Base-by-base conservation (phyloP, 345 rosid species). In the Populus davidiana region DNA sequence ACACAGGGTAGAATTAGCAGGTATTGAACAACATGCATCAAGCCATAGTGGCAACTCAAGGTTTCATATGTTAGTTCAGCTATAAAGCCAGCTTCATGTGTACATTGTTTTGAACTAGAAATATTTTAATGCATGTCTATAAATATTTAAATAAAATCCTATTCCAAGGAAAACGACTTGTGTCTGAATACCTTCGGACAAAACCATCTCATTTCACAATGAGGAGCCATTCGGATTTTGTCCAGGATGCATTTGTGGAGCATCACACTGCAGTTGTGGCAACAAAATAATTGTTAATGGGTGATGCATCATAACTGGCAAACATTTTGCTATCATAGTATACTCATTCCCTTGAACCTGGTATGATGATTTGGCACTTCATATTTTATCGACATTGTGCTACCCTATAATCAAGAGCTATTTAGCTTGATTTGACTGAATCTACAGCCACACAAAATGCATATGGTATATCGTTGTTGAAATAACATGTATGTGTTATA, bases 1-100 rank as follows among this genome's bases (percentile, higher is more conserved):
- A 68, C 65, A 73, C 50, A 63, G 75, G 25, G 69, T 50, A 76
- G 64, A 67, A 74, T 69, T 67, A 75, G 23, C 31, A 80, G 56
- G 29, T 11, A 29, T 50, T n/a, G 23, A 70, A 18, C 41, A 21
- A 2, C 41, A 12, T 6, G 33, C 8, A 54, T n/a, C 52, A 44
- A 67, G 25, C 23, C 35, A 52, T 38, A 23, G 36, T 71, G 63
- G 38, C 31, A 72, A 65, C 31, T 43, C 41, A 8, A 69, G 49
- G 62, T 29, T 44, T 70, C 35, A 21, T 47, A 43, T 27, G 49
- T 14, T 38, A 69, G 49, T 39, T 70, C 61, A 18, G 25, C 5
- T 3, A 16, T 7, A 16, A 77, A 21, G 29, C 29, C 20, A 56
- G 74, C 77, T 77, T 77, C 33, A 6, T 17, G 35, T 20, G 25